phyloP scores from a whole-genome alignment of 2,329 filamentous ascomycete genomes.

The Sarocladium kiliense region DNA sequence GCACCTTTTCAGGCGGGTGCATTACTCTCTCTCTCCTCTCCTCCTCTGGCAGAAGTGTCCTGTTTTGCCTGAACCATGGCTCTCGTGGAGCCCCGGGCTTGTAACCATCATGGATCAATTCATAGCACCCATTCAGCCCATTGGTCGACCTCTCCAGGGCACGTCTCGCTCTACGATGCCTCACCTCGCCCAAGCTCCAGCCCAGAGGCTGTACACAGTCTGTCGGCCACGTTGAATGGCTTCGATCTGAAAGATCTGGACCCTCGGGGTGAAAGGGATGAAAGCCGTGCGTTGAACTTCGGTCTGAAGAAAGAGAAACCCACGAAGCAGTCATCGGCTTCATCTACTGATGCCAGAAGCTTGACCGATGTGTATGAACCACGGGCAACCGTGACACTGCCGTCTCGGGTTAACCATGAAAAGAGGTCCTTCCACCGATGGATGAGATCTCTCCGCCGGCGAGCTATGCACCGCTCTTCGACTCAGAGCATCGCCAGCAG shows the following conservation, averaged over 20 bases:
- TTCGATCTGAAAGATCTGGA: constrained; percentile 13
- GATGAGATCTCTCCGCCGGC: constrained; percentile 64
- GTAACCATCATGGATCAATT: constrained; percentile 8
- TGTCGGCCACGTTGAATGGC: background rate
- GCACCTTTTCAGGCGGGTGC: constrained; percentile 7
- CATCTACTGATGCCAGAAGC: background rate
- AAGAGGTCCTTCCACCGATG: constrained; percentile 61
- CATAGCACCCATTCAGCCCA: background rate
- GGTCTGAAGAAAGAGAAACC: background rate
- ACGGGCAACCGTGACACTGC: background rate
- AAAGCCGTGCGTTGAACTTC: background rate
- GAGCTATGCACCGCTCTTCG: constrained; percentile 36
- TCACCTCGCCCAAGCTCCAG: background rate
- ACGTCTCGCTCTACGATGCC: background rate
- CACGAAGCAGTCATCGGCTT: background rate
- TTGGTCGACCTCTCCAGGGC: background rate
- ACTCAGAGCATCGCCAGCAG: background rate
- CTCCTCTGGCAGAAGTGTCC: constrained; percentile 15
- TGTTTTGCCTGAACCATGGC: constrained; percentile 28
- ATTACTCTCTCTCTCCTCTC: too few species aligned
- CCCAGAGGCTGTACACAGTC: background rate
- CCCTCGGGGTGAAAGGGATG: too few species aligned
- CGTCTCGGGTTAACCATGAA: background rate
- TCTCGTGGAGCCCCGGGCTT: constrained; percentile 23
- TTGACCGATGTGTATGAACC: background rate